These are phyloP conservation scores for Mucor circinelloides DNA, from an alignment of 371 early-diverging fungal genomes.

Conservation along the genomic window DNA sequence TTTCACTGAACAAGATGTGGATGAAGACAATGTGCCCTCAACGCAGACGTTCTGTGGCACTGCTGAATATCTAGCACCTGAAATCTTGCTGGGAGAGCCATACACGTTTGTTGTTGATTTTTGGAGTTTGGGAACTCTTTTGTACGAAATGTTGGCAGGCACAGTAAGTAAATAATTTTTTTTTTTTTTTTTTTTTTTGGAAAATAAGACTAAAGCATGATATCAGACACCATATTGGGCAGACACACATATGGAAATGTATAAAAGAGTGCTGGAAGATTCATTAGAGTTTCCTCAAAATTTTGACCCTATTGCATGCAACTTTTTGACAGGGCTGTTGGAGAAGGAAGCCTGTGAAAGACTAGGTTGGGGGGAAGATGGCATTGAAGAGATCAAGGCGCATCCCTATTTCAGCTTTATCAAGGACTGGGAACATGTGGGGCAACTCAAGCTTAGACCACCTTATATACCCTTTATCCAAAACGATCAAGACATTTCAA, in stretches of 20 bases:
- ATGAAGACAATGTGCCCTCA: conserved; percentile 29
- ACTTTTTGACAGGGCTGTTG: conserved; percentile 63
- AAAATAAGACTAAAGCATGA: not conserved
- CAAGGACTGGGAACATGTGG: conserved; percentile 68
- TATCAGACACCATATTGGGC: conserved; percentile 81
- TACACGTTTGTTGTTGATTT: conserved; percentile 93
- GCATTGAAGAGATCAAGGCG: conserved; percentile 60
- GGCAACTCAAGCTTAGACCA: conserved; percentile 53
- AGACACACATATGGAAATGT: conserved; percentile 80
- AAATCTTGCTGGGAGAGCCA: conserved; percentile 79
- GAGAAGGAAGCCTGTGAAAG: conserved; percentile 70
- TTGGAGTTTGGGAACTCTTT: conserved; percentile 95
- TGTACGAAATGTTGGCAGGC: conserved; percentile 85
- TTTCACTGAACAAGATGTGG: conserved; percentile 37
- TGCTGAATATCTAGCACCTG: conserved; percentile 91
- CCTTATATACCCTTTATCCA: conserved; percentile 54
- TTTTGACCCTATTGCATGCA: conserved; percentile 56
- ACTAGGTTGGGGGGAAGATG: conserved; percentile 59
- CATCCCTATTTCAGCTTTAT: conserved; percentile 69
- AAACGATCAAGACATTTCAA: conserved; percentile 55
- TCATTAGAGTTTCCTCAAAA: conserved; percentile 69
- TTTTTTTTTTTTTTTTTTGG: no score
- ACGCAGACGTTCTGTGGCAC: conserved; percentile 96
- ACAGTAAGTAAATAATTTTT: conserved; percentile 45
- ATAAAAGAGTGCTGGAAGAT: conserved; percentile 76